Evolutionary conservation across 1,284 basidiomycete species (phyloP).

Genomic region (Tilletia caries): DNA sequence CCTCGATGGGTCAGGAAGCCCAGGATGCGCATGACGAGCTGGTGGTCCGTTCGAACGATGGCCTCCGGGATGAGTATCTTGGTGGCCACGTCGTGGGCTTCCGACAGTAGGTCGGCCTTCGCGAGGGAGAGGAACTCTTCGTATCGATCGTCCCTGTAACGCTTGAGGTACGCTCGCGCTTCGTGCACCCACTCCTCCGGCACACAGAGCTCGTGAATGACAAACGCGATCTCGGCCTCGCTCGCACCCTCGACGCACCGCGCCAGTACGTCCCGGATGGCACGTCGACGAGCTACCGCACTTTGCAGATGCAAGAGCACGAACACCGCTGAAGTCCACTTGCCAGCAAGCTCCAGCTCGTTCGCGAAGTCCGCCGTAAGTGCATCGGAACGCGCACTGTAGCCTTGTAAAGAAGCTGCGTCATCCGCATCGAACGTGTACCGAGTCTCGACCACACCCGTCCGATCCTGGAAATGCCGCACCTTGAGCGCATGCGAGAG

Average conservation of each 20-base stretch:
- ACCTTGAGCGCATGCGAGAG: slow-evolving; percentile 75
- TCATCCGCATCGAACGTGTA: slow-evolving; percentile 42
- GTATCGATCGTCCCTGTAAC: slow-evolving; percentile 67
- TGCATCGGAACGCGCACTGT: slow-evolving; percentile 69
- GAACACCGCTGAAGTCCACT: slow-evolving; percentile 82
- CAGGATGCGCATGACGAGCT: slow-evolving; percentile 72
- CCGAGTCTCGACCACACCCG: slow-evolving; percentile 35
- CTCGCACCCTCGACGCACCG: slow-evolving; percentile 66
- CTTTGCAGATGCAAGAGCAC: slow-evolving; percentile 84
- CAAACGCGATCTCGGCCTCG: slow-evolving; percentile 68
- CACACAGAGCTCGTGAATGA: slow-evolving; percentile 72
- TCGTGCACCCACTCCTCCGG: slow-evolving; percentile 82
- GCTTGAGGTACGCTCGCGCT: slow-evolving; percentile 68
- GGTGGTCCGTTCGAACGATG: slow-evolving; percentile 73
- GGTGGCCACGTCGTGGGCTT: slow-evolving; percentile 78
- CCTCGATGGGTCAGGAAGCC: slow-evolving; percentile 63
- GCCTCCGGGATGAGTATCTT: slow-evolving; percentile 84
- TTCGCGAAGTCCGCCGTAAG: slow-evolving; percentile 79
- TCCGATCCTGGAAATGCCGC: slow-evolving; percentile 79
- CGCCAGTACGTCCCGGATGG: slow-evolving; percentile 74
- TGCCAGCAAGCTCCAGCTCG: slow-evolving; percentile 76
- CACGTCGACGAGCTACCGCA: slow-evolving; percentile 64
- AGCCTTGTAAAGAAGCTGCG: slow-evolving; percentile 23
- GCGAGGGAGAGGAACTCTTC: slow-evolving; percentile 75
- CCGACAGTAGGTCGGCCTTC: slow-evolving; percentile 66